phyloP scores from a whole-genome alignment of 768 basidiomycete species.

The Udeniomyces megalosporus region DNA sequence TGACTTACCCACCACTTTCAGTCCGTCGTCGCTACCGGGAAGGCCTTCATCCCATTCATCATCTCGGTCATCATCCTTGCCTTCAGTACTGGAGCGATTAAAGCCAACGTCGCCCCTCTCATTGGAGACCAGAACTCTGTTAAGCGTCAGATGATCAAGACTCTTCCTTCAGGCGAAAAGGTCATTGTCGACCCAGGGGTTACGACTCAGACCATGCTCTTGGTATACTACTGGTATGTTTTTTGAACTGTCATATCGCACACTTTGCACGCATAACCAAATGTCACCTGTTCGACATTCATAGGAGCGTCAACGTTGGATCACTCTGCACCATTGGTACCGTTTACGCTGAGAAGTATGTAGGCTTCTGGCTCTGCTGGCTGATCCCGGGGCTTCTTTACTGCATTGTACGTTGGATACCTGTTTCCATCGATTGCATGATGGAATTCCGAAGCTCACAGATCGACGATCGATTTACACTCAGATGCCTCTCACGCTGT shows the following conservation, averaged over 20 bases:
- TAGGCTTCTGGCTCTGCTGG: conserved; percentile 27
- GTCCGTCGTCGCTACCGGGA: conserved; percentile 1
- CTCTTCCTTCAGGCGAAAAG: not conserved
- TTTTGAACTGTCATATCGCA: too few relatives aligned
- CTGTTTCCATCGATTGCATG: too few relatives aligned
- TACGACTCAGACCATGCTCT: not conserved
- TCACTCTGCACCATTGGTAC: conserved; percentile 26
- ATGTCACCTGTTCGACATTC: not conserved
- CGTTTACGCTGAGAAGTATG: conserved; percentile 22
- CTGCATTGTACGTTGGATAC: conserved; percentile 26
- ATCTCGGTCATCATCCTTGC: conserved; percentile 5
- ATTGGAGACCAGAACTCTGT: conserved; percentile 3
- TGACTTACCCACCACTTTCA: not conserved
- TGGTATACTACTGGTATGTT: conserved; percentile 10
- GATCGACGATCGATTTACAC: not conserved
- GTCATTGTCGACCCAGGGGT: conserved; percentile 7
- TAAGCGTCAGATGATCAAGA: not conserved
- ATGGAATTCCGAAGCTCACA: too few relatives aligned
- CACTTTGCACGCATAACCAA: not conserved
- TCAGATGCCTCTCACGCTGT: not conserved
- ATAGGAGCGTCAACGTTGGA: conserved; percentile 23
- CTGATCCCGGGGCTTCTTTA: conserved; percentile 26
- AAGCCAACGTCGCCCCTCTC: not conserved
- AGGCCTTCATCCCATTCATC: conserved; percentile 9
- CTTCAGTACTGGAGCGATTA: not conserved